Evolutionary conservation across 345 rosid species (phyloP).

Genomic region (thale cress (Arabidopsis thaliana)): TAIR10.1 NC_003075.7:15502001-15502500

Average conservation of each 20-base stretch:
- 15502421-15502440: slow-evolving; percentile 46
- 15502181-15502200: slow-evolving; percentile 18
- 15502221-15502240: slow-evolving; percentile 87
- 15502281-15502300: slow-evolving; percentile 81
- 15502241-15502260: slow-evolving; percentile 89
- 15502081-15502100: slow-evolving; percentile 74
- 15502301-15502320: slow-evolving; percentile 57
- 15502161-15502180: neutral
- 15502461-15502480: slow-evolving; percentile 34
- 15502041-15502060: slow-evolving; percentile 80
- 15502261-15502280: slow-evolving; percentile 86
- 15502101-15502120: slow-evolving; percentile 96
- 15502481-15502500: slow-evolving; percentile 22
- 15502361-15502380: slow-evolving; percentile 42
- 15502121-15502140: neutral
- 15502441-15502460: slow-evolving; percentile 43
- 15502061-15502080: slow-evolving; percentile 89
- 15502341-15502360: slow-evolving; percentile 38
- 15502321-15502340: slow-evolving; percentile 19
- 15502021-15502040: slow-evolving; percentile 89
- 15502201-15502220: slow-evolving; percentile 61
- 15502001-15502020: slow-evolving; percentile 88
- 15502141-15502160: neutral
- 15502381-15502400: slow-evolving; percentile 43
- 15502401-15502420: slow-evolving; percentile 43